Conservation (phyloP, 805 yeast species). For the Pichia scutulata region DNA sequence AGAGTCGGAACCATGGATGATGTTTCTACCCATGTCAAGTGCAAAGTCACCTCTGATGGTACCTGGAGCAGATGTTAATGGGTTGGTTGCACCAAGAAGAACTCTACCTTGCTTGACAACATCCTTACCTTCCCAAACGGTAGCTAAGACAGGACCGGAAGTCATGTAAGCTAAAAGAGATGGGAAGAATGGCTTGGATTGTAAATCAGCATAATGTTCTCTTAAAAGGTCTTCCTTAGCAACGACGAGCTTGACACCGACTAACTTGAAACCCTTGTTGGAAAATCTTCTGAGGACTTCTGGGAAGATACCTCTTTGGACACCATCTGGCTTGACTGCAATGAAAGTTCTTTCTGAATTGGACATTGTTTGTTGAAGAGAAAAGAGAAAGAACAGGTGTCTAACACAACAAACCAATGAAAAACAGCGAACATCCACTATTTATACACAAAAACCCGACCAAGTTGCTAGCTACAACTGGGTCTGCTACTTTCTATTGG, state of each 20-base stretch:
- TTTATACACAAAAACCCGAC: background rate
- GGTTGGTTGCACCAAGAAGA: constrained; percentile 96
- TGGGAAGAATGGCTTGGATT: constrained; percentile 96
- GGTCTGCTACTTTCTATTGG: too few species aligned
- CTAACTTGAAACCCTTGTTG: constrained; percentile 95
- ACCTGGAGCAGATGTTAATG: constrained; percentile 95
- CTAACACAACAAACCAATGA: background rate
- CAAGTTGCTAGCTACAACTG: too few species aligned
- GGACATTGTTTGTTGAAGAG: constrained; percentile 33
- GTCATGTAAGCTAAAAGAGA: constrained; percentile 92
- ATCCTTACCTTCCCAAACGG: constrained; percentile 99
- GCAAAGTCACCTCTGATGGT: constrained; percentile 99
- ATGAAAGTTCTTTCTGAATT: constrained; percentile 81
- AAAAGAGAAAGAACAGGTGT: background rate
- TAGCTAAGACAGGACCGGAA: constrained; percentile 97
- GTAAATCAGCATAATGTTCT: constrained; percentile 93
- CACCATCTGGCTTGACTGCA: constrained; percentile 98
- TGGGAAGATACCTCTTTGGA: constrained; percentile 95
- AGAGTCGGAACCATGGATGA: constrained; percentile 98
- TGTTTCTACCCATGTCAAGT: constrained; percentile 98
- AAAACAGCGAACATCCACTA: background rate
- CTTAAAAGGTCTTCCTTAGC: constrained; percentile 85
- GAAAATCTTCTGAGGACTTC: constrained; percentile 90
- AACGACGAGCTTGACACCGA: constrained; percentile 83
- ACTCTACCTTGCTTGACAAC: constrained; percentile 98